A percentile compares a stretch with the other conserved stretches of the same genome.
phyloP scores from a whole-genome alignment of 495 filamentous ascomycete species.

The Penicillium paradoxum region DNA sequence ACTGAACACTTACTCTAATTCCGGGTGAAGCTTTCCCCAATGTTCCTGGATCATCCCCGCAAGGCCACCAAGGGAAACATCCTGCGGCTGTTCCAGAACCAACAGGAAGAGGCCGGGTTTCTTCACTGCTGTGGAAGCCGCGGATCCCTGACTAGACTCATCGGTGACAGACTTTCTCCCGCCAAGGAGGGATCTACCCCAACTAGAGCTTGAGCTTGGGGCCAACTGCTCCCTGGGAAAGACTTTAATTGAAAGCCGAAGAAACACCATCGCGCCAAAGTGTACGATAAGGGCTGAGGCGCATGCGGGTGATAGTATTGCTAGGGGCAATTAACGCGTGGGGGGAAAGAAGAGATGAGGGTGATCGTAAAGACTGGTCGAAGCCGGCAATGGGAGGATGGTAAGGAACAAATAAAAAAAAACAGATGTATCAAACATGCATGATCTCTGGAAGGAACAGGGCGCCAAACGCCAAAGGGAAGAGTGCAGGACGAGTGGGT shows the following conservation, averaged over 20 bases:
- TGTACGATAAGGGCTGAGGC: background rate
- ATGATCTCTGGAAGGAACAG: background rate
- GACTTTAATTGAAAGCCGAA: slow-evolving; percentile 36
- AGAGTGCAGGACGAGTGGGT: background rate
- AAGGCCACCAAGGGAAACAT: slow-evolving; percentile 27
- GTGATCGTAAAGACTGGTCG: background rate
- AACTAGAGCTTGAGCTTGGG: background rate
- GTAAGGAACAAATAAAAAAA: background rate
- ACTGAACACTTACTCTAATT: slow-evolving; percentile 26
- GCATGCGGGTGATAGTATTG: background rate
- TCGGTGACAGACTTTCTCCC: background rate
- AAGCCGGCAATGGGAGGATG: background rate
- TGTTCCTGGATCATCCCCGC: slow-evolving; percentile 31
- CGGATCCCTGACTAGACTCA: slow-evolving; percentile 7
- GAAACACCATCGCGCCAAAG: slow-evolving; percentile 28
- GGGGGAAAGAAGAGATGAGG: background rate
- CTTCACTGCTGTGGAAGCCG: background rate
- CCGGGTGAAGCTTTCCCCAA: slow-evolving; percentile 33
- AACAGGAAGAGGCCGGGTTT: slow-evolving; percentile 31
- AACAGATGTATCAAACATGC: background rate
- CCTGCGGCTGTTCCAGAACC: slow-evolving; percentile 27
- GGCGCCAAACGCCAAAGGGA: background rate
- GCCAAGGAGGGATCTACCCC: background rate
- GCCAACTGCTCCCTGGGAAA: slow-evolving; percentile 26
- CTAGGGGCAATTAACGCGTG: background rate